Conservation (phyloP, 768 basidiomycete genomes). For the Austroboletus festivus region DNA sequence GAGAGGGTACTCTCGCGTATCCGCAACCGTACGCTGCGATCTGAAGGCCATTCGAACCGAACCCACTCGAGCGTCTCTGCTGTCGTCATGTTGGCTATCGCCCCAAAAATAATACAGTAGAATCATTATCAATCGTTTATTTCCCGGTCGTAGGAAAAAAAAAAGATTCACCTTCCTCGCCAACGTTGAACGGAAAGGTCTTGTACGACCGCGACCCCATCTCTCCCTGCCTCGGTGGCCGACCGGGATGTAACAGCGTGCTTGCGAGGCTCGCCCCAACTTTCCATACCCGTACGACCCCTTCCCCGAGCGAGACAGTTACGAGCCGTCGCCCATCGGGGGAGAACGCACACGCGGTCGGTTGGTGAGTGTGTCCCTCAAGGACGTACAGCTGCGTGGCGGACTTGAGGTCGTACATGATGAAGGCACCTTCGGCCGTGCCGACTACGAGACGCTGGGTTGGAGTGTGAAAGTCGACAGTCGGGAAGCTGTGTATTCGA, state of each 20-base stretch:
- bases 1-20: conserved; percentile 82
- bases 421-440: conserved; percentile 88
- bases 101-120: not conserved
- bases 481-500: conserved; percentile 63
- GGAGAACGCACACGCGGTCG: conserved; percentile 87
- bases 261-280: conserved; percentile 87
- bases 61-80: conserved; percentile 71
- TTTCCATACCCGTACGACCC: conserved; percentile 89
- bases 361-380: conserved; percentile 80
- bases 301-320: conserved; percentile 83
- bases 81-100: conserved; percentile 50
- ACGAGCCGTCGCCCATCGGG: conserved; percentile 90
- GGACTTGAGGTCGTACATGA: conserved; percentile 96
- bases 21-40: conserved; percentile 77
- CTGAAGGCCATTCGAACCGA: conserved; percentile 79
- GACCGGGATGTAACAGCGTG: conserved; percentile 80
- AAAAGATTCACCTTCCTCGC: conserved; percentile 60
- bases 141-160: no score
- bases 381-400: conserved; percentile 93
- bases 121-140: no score
- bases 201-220: conserved; percentile 85
- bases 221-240: conserved; percentile 86
- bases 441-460: conserved; percentile 91
- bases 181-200: conserved; percentile 80
- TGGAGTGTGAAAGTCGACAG: conserved; percentile 87